phyloP scores from a whole-genome alignment of 345 rosid species.

The Balakata baccata region DNA sequence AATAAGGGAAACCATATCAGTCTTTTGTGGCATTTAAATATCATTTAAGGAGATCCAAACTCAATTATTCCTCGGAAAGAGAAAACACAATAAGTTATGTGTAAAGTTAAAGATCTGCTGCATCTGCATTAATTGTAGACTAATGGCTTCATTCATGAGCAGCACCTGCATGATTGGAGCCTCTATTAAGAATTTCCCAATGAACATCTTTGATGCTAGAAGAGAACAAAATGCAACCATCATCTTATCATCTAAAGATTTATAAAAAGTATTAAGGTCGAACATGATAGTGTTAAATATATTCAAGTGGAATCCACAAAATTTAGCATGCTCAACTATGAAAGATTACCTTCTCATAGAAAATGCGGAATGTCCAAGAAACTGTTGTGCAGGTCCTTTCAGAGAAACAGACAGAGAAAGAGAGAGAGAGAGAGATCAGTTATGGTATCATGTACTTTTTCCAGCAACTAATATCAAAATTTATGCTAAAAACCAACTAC shows the following conservation, averaged over 20 bases:
- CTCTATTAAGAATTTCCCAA: not conserved
- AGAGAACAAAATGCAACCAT: not conserved
- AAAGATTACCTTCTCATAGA: constrained; percentile 76
- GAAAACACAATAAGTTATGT: not conserved
- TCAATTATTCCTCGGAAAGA: not conserved
- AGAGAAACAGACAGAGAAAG: constrained; percentile 9
- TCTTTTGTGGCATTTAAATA: constrained; percentile 3
- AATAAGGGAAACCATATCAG: not conserved
- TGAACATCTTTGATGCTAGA: not conserved
- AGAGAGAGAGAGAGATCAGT: constrained; percentile 3
- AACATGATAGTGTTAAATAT: not conserved
- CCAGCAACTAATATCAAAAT: constrained; percentile 2
- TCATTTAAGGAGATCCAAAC: not conserved
- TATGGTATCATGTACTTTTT: constrained; percentile 1
- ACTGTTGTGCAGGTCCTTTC: constrained; percentile 90
- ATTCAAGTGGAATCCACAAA: not conserved
- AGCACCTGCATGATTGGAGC: not conserved
- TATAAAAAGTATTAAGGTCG: not conserved
- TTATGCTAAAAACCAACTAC: not conserved
- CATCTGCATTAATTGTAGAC: not conserved
- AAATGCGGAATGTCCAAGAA: constrained; percentile 86
- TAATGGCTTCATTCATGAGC: not conserved
- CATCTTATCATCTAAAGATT: not conserved
- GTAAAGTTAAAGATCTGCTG: no score
- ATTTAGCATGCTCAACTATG: constrained; percentile 5